Evolutionary conservation across 805 yeast species (phyloP), one percentile per base, ranked within the genome.

Genomic region (Maudiozyma pseudohumilis): DNA sequence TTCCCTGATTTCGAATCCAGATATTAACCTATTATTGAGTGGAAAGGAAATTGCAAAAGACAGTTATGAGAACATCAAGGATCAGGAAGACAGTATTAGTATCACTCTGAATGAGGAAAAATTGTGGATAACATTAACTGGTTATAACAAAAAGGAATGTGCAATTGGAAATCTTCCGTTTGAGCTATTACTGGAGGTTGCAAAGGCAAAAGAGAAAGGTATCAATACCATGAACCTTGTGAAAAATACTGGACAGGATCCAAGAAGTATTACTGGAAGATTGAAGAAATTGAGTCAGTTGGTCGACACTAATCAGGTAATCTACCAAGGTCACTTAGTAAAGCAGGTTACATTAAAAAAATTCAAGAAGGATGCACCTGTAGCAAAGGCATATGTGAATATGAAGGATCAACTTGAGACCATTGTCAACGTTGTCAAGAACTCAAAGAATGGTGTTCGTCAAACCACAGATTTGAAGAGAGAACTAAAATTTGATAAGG

Each of bases 201-300:
- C 87, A 0, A 70, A 66, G 41, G 53, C 71, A 22, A 75, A 75
- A 18, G 59, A 64, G 0, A 48, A 55, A 1, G 92, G 92, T 8
- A 72, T 80, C 12, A 66, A 72, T 34, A 72, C 88, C 0, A 60
- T 74, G 22, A 75, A 73, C 19, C 61, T 81, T 40, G 71, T 77
- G 2, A 60, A 62, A 29, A 64, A 60, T 15, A 72, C 87, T 0
- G 72, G 72, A 7, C 92, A 81, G 56, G 92, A 81, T 48, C 72
- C 78, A 13, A 66, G 89, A 44, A 78, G 87, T 40, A 63, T 80
- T 29, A 76, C 87, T 0, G 65, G 75, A 1, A 65, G 92, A 46
- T 61, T 80, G 36, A 75, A 72, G 47, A 66, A 68, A 30, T 59
- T 81, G 15, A 73, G 65, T 26, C 74, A 72, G 16, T 56, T 77